Percentiles rank a stretch among this genome's conserved stretches.
These are phyloP conservation scores for Nigrospora osmanthi DNA, from an alignment of 2,329 filamentous ascomycete genomes.

Conservation along the genomic window DNA sequence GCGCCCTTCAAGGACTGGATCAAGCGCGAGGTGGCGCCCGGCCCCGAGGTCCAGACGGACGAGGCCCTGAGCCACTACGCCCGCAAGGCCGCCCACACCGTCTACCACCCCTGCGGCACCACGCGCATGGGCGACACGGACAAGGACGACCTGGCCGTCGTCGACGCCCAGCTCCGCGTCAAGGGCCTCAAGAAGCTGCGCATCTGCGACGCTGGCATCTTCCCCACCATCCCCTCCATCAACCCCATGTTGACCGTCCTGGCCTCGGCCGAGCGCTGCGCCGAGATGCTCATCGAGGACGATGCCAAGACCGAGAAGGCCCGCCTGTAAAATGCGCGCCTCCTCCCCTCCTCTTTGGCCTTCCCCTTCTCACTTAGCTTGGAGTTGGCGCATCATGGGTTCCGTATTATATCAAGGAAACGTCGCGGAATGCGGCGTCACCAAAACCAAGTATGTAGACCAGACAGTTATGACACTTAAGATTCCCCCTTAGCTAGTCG, in stretches of 20 bases:
- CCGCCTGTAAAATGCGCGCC: not conserved
- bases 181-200: slow-evolving; percentile 65
- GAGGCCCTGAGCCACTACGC: slow-evolving; percentile 79
- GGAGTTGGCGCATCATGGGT: no score
- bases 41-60: slow-evolving; percentile 64
- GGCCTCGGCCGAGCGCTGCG: slow-evolving; percentile 73
- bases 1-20: slow-evolving; percentile 77
- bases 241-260: slow-evolving; percentile 90
- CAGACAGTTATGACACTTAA: no score
- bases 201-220: slow-evolving; percentile 81
- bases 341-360: no score
- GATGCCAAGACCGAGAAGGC: slow-evolving; percentile 18
- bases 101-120: slow-evolving; percentile 84
- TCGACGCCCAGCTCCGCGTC: slow-evolving; percentile 68
- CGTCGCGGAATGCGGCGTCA: no score
- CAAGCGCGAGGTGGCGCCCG: slow-evolving; percentile 73
- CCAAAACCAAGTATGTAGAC: no score
- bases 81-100: slow-evolving; percentile 73
- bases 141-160: slow-evolving; percentile 66
- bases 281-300: slow-evolving; percentile 73
- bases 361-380: no score
- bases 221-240: slow-evolving; percentile 78
- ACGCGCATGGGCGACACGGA: slow-evolving; percentile 79
- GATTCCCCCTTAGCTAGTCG: no score
- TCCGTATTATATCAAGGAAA: no score